Base-by-base conservation (phyloP, 1,284 basidiomycete species). In the Phellinidium pouzarii region DNA sequence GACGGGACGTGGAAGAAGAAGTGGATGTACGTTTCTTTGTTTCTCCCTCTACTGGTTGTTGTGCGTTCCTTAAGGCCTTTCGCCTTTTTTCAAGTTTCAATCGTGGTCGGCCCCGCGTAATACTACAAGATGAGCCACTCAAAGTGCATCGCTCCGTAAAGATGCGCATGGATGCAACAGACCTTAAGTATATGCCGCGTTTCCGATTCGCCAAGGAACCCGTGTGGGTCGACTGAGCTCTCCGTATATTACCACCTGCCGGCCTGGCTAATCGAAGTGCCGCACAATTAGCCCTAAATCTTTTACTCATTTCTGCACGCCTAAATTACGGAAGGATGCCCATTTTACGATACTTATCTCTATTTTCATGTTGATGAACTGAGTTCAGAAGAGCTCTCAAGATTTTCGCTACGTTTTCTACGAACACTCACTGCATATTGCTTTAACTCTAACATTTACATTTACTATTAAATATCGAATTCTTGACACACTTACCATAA, bases 1-100 rank as follows among this genome's bases (percentile, higher is more conserved):
- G 52, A 57, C 34, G 55, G 55, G 43, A 53, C 52, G 20, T 57
- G 51, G 51, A 48, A 46, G 48, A 57, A 50, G 44, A 50, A 50
- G 37, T 57, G 48, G 43, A 29, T 9, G 55, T 56, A 40, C 22
- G 55, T 53, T n/a, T 27, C 5, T 27, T 19, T 50, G 6, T 34
- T 23, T 19, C 20, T n/a, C 12, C 6, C 34, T 19, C 36, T 31
- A 7, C 19, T 25, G 14, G 7, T 6, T 22, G 26, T 44, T 41
- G n/a, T 23, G 8, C n/a, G 4, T 31, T 48, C 11, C 17, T 31
- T 12, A 36, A 48, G 2, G 25, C 9, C 38, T 11, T 47, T 23
- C 23, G 27, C 34, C 27, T 47, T 26, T 14, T 49, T 29, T 37
- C 17, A 20, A 56, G 55, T 7, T 36, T 53, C 6, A 53, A 53